Evolutionary conservation across 345 rosid species (phyloP).

Genomic region (Populus euphratica): DNA sequence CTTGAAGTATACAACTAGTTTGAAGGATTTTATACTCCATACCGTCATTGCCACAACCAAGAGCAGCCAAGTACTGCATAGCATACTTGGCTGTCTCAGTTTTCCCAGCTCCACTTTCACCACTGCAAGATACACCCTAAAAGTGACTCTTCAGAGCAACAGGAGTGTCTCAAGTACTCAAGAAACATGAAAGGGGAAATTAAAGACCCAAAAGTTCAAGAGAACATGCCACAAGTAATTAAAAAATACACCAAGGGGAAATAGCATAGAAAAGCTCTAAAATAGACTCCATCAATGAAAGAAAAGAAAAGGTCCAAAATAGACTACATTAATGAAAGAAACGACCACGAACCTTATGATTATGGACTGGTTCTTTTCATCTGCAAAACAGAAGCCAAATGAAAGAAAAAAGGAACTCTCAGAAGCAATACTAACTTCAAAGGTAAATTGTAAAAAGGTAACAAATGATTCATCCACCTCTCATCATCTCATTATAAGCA

Average conservation of each 20-base stretch:
- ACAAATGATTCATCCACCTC: slow-evolving; percentile 47
- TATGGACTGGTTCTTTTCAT: slow-evolving; percentile 76
- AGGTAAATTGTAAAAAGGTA: slow-evolving; percentile 15
- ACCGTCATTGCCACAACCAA: slow-evolving; percentile 76
- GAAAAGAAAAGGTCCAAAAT: background rate
- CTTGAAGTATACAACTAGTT: slow-evolving; percentile 76
- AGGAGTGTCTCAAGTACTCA: slow-evolving; percentile 4
- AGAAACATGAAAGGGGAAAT: background rate
- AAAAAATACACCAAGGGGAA: background rate
- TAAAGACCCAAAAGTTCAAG: background rate
- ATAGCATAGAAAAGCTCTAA: background rate
- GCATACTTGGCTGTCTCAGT: slow-evolving; percentile 93
- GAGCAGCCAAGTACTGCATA: slow-evolving; percentile 86
- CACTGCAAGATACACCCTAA: slow-evolving; percentile 46
- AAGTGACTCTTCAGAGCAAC: slow-evolving; percentile 1
- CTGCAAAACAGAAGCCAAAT: slow-evolving; percentile 44
- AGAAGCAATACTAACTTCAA: slow-evolving; percentile 16
- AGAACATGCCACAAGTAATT: background rate
- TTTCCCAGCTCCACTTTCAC: slow-evolving; percentile 98
- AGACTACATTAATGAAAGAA: background rate
- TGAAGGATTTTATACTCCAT: slow-evolving; percentile 63
- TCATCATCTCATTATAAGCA: slow-evolving; percentile 91
- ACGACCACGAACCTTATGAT: slow-evolving; percentile 73
- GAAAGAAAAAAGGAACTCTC: slow-evolving; percentile 4
- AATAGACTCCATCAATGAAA: background rate